These are phyloP conservation scores for Phytophthora sansomeana DNA, from an alignment of 352 stramenopile genomes.

Conservation along the genomic window DNA sequence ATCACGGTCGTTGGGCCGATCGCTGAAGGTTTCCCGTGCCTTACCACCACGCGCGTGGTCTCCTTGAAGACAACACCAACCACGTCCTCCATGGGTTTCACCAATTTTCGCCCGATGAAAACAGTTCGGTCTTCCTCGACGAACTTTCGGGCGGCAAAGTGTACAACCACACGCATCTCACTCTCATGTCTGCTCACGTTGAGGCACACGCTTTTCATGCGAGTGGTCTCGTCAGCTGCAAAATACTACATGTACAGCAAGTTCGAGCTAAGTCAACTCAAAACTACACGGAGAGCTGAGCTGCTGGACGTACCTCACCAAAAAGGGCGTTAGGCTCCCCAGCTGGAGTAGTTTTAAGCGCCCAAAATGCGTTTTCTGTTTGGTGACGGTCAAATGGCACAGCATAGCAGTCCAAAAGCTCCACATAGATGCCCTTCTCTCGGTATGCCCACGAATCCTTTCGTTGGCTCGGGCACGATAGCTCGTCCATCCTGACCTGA, in stretches of 20 bases:
- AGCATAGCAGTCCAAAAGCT: constrained; percentile 18
- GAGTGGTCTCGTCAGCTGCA: constrained; percentile 8
- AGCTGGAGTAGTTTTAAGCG: neutral
- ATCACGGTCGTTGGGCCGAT: constrained; percentile 19
- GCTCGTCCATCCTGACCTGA: constrained; percentile 12
- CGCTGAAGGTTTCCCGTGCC: neutral
- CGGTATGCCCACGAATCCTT: constrained; percentile 5
- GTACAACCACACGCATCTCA: neutral
- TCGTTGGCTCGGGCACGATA: constrained; percentile 5
- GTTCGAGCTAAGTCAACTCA: too few species aligned
- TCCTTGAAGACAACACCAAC: constrained; percentile 14
- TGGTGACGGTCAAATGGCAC: constrained; percentile 14
- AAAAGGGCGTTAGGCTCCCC: neutral
- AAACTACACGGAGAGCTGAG: too few species aligned
- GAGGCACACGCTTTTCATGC: constrained; percentile 12
- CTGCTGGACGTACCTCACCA: constrained; percentile 10
- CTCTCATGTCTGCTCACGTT: neutral
- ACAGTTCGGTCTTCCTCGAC: constrained; percentile 15
- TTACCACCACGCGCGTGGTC: constrained; percentile 1
- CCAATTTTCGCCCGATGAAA: constrained; percentile 18
- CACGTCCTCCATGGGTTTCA: constrained; percentile 8
- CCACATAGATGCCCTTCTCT: constrained; percentile 5
- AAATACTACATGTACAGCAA: neutral
- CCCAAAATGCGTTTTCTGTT: constrained; percentile 12
- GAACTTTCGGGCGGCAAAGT: constrained; percentile 15